phyloP scores from a whole-genome alignment of 352 stramenopile species.

The Lagenidium sp. region DNA sequence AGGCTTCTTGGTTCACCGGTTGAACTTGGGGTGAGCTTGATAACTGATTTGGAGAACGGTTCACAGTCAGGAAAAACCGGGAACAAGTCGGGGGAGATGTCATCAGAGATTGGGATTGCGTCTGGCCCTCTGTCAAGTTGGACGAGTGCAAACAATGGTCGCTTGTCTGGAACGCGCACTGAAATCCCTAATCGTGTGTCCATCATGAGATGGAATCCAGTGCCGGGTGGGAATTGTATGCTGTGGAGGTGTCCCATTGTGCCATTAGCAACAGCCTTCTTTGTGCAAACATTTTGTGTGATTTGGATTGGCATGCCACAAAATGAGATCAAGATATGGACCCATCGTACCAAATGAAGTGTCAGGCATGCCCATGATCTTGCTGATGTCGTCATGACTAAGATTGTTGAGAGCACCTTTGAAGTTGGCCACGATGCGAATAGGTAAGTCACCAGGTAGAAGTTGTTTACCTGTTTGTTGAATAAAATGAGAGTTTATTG shows the following conservation, averaged over 20 bases:
- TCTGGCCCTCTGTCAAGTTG: not conserved
- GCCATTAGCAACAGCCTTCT: not conserved
- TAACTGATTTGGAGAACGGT: not conserved
- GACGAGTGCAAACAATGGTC: not conserved
- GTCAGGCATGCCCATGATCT: not conserved
- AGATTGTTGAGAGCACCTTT: not conserved
- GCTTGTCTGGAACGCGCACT: not conserved
- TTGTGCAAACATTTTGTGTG: not conserved
- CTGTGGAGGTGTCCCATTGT: not conserved
- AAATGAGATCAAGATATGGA: not conserved
- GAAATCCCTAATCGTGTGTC: not conserved
- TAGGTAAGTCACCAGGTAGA: not conserved
- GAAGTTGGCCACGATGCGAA: not conserved
- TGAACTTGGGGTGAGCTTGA: not conserved
- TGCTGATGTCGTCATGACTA: not conserved
- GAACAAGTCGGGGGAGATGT: not conserved
- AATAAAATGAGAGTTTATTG: not conserved
- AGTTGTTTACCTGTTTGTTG: not conserved
- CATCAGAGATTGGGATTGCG: not conserved
- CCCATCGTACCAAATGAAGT: not conserved
- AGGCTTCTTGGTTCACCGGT: not conserved
- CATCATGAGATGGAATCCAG: not conserved
- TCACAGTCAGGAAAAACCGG: not conserved
- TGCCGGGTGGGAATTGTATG: not conserved
- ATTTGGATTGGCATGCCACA: not conserved